Percentiles rank a stretch among this genome's conserved stretches.
Evolutionary conservation across 1,139 yeast genomes (phyloP).

Genomic region (Pneumocystis wakefieldiae): DNA sequence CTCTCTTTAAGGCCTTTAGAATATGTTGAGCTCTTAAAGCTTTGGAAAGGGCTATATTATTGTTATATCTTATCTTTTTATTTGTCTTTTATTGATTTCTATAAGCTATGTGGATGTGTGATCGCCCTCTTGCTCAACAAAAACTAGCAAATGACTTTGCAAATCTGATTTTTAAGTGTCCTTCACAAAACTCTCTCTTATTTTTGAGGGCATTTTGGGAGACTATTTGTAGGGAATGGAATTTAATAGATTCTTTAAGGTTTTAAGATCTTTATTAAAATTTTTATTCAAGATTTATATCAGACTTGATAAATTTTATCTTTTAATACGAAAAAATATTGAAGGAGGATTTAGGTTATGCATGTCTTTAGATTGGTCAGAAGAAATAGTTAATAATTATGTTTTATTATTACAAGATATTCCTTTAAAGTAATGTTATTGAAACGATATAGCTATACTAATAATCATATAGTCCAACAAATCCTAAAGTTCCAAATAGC

Average conservation of each 20-base stretch:
- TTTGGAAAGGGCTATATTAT: conserved; percentile 88
- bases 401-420: neutral
- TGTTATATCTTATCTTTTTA: conserved; percentile 9
- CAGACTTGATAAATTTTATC: conserved; percentile 73
- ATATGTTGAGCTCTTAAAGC: conserved; percentile 51
- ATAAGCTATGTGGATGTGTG: conserved; percentile 84
- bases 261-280: conserved; percentile 4
- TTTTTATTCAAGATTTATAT: conserved; percentile 19
- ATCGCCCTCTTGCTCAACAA: conserved; percentile 84
- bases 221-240: conserved; percentile 72
- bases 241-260: conserved; percentile 48
- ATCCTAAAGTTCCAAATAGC: conserved; percentile 42
- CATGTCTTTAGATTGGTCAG: neutral
- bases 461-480: conserved; percentile 22
- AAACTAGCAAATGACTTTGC: conserved; percentile 64
- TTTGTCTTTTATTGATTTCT: neutral
- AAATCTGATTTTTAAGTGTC: conserved; percentile 32
- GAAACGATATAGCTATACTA: conserved; percentile 16
- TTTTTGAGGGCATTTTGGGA: conserved; percentile 73
- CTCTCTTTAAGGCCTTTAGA: conserved; percentile 33
- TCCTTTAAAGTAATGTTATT: conserved; percentile 22
- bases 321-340: conserved; percentile 64
- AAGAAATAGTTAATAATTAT: neutral
- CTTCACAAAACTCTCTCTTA: conserved; percentile 32
- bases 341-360: conserved; percentile 33